Evolutionary conservation across 805 yeast species (phyloP), one percentile per base, ranked within the genome.

Genomic region (Danielia oregonensis): DNA sequence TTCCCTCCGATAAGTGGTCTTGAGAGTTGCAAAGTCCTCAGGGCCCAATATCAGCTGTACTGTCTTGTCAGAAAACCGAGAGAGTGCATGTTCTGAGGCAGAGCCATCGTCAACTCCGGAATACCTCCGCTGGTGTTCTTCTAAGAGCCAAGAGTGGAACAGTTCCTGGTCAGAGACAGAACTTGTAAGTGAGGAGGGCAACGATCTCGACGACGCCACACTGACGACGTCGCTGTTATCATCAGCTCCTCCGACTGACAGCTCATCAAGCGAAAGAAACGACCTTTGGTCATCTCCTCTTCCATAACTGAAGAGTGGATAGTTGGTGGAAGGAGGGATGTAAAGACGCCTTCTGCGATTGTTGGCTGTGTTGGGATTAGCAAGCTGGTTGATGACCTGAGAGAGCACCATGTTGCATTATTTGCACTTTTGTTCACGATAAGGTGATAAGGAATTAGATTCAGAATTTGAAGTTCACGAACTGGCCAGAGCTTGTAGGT

Each of bases 281-380:
- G 70, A 63, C 21, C 72, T 46, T 44, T 65, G 70, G 48, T 67
- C 72, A 18, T 64, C 70, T 2, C 67, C 72, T 4, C 52, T 63
- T 5, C 73, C 73, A 43, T 65, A 66, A 33, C 54, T 52, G 44
- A 68, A 68, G 17, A 68, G 45, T 4, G 72, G 73, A 31, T 48
- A 51, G 28, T 66, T 61, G 5, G 73, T 68, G 5, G 70, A 62
- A 2, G 72, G 73, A 3, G 73, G 73, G 13, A 68, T 65, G 46
- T 54, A 67, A 14, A 68, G 49, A 27, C 68, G 48, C 37, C 73
- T 48, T 37, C 72, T 51, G 36, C 70, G 51, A 14, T 63, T 64
- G 29, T 40, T 42, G 23, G 54, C 51, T 8, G 58, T 54, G 31
- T 54, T 55, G 19, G 72, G 69, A 43, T 64, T 65, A 29, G 70